Evolutionary conservation across 2,329 filamentous ascomycete genomes (phyloP).

Genomic region (Aspergillus brunneoviolaceus): DNA sequence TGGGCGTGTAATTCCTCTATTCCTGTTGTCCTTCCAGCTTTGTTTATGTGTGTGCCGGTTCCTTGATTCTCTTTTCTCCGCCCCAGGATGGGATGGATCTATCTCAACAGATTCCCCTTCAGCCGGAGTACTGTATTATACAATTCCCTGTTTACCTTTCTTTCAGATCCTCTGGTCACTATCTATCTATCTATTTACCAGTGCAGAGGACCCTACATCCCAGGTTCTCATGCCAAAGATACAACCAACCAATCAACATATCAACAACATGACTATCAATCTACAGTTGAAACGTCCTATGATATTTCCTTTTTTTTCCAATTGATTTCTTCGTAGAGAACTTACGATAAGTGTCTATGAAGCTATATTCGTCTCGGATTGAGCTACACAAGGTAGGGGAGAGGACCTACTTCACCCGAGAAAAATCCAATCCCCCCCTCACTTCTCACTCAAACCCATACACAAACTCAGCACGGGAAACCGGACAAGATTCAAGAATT

Average conservation of each 20-base stretch:
- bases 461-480: too few species aligned
- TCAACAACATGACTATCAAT: too few species aligned
- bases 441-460: too few species aligned
- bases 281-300: too few species aligned
- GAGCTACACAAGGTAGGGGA: too few species aligned
- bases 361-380: too few species aligned
- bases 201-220: background rate
- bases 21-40: background rate
- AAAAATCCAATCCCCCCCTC: too few species aligned
- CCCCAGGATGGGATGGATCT: background rate
- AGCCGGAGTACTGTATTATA: conserved; percentile 3
- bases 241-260: background rate
- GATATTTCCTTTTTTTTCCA: too few species aligned
- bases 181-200: background rate
- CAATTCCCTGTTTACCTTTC: background rate
- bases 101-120: background rate
- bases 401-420: too few species aligned
- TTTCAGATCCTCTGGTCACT: background rate
- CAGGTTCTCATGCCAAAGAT: background rate
- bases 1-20: background rate
- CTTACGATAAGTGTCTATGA: too few species aligned
- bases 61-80: background rate
- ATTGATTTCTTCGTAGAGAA: too few species aligned
- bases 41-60: background rate
- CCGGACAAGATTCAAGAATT: too few species aligned